Conservation (phyloP, 108 stramenopile species). For the Mediolabrus comicus region DNA sequence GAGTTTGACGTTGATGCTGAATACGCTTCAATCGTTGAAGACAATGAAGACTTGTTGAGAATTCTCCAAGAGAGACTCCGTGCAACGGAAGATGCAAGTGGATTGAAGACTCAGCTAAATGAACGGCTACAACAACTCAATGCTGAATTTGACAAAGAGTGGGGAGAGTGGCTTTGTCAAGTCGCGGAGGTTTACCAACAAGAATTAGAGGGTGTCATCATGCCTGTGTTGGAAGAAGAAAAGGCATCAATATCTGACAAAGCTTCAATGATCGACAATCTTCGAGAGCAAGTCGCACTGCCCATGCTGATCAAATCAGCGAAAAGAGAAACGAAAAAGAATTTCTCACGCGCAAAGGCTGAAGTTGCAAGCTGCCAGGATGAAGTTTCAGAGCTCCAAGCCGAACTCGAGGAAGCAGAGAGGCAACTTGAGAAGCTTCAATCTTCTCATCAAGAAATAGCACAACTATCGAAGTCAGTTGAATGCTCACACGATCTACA, state of each 20-base stretch:
- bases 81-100: conserved; percentile 6
- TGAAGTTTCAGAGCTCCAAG: conserved; percentile 39
- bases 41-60: conserved; percentile 24
- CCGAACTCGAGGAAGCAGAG: conserved; percentile 30
- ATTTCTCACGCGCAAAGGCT: conserved; percentile 28
- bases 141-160: conserved; percentile 29
- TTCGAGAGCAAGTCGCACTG: conserved; percentile 28
- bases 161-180: conserved; percentile 48
- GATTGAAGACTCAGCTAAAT: neutral
- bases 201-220: conserved; percentile 13
- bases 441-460: neutral
- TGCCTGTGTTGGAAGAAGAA: conserved; percentile 10
- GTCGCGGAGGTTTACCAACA: conserved; percentile 45
- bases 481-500: conserved; percentile 19
- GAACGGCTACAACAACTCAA: conserved; percentile 12
- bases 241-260: conserved; percentile 15
- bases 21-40: conserved; percentile 20
- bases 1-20: conserved; percentile 26
- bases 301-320: conserved; percentile 26
- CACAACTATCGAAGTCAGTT: conserved; percentile 11
- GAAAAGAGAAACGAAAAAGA: conserved; percentile 35
- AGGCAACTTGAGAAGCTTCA: conserved; percentile 10
- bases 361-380: conserved; percentile 27
- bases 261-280: conserved; percentile 13
- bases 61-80: conserved; percentile 38